A percentile compares a stretch with the other conserved stretches of the same genome.
These are phyloP conservation scores for Xeromyces bisporus DNA, from an alignment of 495 filamentous ascomycete genomes.

Conservation along the genomic window DNA sequence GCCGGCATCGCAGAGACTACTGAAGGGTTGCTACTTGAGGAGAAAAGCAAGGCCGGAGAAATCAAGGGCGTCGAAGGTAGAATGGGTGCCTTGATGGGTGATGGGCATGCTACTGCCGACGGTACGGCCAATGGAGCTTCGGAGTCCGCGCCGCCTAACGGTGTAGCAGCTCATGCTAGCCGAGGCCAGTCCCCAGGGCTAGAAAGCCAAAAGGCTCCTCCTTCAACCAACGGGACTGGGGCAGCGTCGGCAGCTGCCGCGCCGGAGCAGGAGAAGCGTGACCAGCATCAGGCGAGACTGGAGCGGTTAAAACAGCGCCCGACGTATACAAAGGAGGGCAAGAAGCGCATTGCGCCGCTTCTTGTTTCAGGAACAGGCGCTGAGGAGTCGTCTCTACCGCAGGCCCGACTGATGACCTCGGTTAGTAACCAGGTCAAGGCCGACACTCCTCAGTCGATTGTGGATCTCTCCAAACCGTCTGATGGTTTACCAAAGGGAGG, in stretches of 20 bases:
- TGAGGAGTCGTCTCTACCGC: slow-evolving; percentile 73
- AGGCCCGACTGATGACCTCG: slow-evolving; percentile 63
- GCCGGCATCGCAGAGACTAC: slow-evolving; percentile 83
- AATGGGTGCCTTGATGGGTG: slow-evolving; percentile 97
- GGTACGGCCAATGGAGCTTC: slow-evolving; percentile 27
- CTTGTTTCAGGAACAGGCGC: slow-evolving; percentile 73
- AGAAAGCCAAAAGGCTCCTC: slow-evolving; percentile 21
- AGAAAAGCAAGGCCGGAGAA: slow-evolving; percentile 81
- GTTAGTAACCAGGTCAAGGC: slow-evolving; percentile 37
- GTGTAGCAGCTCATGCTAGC: slow-evolving; percentile 23
- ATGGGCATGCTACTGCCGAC: slow-evolving; percentile 27
- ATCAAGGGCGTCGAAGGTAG: slow-evolving; percentile 74
- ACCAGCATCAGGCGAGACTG: slow-evolving; percentile 48
- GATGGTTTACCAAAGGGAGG: slow-evolving; percentile 88
- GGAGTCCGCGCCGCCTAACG: slow-evolving; percentile 20
- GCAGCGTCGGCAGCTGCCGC: slow-evolving; percentile 11
- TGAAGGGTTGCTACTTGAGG: slow-evolving; percentile 71
- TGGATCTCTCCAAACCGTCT: slow-evolving; percentile 87
- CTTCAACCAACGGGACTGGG: slow-evolving; percentile 27
- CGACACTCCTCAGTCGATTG: slow-evolving; percentile 65
- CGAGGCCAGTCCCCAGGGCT: slow-evolving; percentile 17
- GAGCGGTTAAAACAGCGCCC: slow-evolving; percentile 76
- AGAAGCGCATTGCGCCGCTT: slow-evolving; percentile 84
- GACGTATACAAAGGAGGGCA: slow-evolving; percentile 90
- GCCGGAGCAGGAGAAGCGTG: slow-evolving; percentile 38